phyloP scores from a whole-genome alignment of 768 basidiomycete genomes.

The Psilocybe subaeruginosa region DNA sequence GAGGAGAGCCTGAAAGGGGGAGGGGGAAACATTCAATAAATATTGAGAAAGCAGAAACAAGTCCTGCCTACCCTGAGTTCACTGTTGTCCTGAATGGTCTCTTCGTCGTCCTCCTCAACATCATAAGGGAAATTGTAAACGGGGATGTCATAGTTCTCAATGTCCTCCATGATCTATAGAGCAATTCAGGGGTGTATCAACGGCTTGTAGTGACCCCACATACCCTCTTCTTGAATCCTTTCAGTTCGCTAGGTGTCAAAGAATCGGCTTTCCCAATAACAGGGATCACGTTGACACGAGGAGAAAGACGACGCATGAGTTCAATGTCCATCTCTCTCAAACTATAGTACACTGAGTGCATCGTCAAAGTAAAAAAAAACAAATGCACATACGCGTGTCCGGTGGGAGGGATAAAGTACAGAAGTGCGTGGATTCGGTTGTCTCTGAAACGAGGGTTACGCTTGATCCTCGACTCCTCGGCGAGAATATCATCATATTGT shows the following conservation, averaged over 20 bases:
- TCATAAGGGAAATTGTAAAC: slow-evolving; percentile 99
- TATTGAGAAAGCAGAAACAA: neutral
- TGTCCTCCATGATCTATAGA: slow-evolving; percentile 96
- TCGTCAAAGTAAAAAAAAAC: neutral
- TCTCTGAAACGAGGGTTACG: slow-evolving; percentile 99
- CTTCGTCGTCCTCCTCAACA: slow-evolving; percentile 98
- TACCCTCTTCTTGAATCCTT: slow-evolving; percentile 94
- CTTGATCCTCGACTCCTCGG: slow-evolving; percentile 98
- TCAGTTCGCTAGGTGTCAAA: slow-evolving; percentile 89
- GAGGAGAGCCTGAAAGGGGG: slow-evolving; percentile 67
- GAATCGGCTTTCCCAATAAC: slow-evolving; percentile 97
- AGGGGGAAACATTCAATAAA: slow-evolving; percentile 4
- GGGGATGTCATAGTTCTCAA: slow-evolving; percentile 97
- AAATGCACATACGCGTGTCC: slow-evolving; percentile 80
- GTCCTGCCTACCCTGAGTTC: slow-evolving; percentile 77
- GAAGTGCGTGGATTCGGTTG: slow-evolving; percentile 93
- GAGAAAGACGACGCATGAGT: slow-evolving; percentile 96
- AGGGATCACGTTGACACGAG: slow-evolving; percentile 98
- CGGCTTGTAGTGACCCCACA: slow-evolving; percentile 17
- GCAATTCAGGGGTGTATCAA: slow-evolving; percentile 4
- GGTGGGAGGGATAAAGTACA: slow-evolving; percentile 99
- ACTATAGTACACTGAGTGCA: slow-evolving; percentile 35
- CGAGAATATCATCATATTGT: slow-evolving; percentile 98
- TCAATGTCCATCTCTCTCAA: slow-evolving; percentile 99
- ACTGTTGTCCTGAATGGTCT: slow-evolving; percentile 96